Conservation (phyloP, 1,284 basidiomycete species). For the Melampsora larici-populina region DNA sequence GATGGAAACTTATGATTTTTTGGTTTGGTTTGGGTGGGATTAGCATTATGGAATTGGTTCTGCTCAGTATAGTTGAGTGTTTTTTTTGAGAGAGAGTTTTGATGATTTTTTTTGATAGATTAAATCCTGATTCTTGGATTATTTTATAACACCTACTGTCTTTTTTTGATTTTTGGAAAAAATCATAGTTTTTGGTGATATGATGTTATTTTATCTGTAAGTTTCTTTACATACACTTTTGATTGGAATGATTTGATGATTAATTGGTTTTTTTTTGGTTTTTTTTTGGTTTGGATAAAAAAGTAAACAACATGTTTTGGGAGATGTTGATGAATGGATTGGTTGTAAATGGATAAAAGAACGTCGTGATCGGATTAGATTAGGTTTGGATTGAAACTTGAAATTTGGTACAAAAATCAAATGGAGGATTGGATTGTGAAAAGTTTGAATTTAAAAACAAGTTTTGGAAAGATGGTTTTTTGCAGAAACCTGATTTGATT, state of each 20-base stretch:
- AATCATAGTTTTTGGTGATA: constrained; percentile 37
- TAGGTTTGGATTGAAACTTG: too few relatives aligned
- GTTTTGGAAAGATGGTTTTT: too few relatives aligned
- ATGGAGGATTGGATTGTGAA: too few relatives aligned
- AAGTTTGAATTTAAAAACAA: too few relatives aligned
- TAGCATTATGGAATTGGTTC: constrained; percentile 40
- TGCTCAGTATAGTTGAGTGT: constrained; percentile 31
- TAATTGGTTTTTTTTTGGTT: background rate
- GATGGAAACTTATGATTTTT: background rate
- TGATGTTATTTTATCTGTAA: constrained; percentile 41
- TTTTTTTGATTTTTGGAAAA: background rate
- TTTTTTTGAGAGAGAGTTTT: background rate
- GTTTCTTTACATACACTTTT: background rate
- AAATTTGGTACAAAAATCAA: too few relatives aligned
- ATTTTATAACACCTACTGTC: too few relatives aligned
- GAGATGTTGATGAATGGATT: constrained; percentile 33
- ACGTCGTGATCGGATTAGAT: background rate
- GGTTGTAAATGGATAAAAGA: constrained; percentile 32
- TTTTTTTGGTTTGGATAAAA: background rate
- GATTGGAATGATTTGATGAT: background rate
- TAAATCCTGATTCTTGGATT: too few relatives aligned
- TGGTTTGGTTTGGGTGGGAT: background rate
- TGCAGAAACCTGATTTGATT: too few relatives aligned
- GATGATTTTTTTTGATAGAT: background rate
- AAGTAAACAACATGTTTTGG: constrained; percentile 27